phyloP scores from a whole-genome alignment of 2,329 filamentous ascomycete species.

The Diaporthe vexans region DNA sequence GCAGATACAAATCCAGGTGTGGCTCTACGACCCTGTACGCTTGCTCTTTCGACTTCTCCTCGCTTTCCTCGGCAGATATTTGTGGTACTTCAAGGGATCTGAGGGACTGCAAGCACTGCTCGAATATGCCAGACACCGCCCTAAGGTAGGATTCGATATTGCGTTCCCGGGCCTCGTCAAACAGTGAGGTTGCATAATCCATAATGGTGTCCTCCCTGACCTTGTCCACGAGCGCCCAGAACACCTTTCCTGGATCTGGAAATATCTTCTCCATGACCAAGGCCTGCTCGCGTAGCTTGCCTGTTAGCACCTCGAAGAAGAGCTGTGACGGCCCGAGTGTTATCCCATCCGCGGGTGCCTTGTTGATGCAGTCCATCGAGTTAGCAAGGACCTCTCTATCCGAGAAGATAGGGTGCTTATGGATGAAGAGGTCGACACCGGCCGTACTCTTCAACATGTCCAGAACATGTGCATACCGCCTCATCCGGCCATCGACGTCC shows the following conservation, averaged over 20 bases:
- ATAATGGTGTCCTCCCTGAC: constrained; percentile 86
- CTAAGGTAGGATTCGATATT: constrained; percentile 85
- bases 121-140: constrained; percentile 88
- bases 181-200: constrained; percentile 87
- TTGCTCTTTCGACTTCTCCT: constrained; percentile 75
- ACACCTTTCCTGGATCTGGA: constrained; percentile 76
- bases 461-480: constrained; percentile 88
- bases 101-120: constrained; percentile 85
- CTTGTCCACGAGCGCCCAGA: constrained; percentile 85
- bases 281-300: constrained; percentile 85
- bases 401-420: constrained; percentile 87
- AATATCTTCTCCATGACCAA: constrained; percentile 87
- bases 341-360: constrained; percentile 74
- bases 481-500: constrained; percentile 92
- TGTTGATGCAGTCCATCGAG: constrained; percentile 85
- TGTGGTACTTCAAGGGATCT: constrained; percentile 78
- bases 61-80: constrained; percentile 71
- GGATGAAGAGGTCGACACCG: constrained; percentile 87
- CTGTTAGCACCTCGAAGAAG: constrained; percentile 83
- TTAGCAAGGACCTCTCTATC: constrained; percentile 80
- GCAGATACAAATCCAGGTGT: constrained; percentile 92
- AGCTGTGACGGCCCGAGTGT: constrained; percentile 83
- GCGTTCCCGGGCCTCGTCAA: constrained; percentile 87
- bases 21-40: constrained; percentile 86
- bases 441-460: constrained; percentile 83